Conservation (phyloP, 495 filamentous ascomycete species). For the Xylaria curta region DNA sequence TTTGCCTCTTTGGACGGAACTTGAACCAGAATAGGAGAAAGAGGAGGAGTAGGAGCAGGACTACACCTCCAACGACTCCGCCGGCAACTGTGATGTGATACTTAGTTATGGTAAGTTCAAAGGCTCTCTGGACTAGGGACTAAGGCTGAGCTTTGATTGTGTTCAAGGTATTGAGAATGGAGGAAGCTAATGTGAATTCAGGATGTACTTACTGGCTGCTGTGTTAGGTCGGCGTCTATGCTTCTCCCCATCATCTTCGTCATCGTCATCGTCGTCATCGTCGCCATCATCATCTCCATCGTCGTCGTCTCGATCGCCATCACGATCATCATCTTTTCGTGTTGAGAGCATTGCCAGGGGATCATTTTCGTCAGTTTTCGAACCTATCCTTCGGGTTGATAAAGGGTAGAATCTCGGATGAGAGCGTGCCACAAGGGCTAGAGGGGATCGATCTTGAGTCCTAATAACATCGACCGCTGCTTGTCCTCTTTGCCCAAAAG, state of each 20-base stretch:
- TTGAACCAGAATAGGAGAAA: conserved; percentile 21
- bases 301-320: not conserved
- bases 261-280: not conserved
- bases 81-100: conserved; percentile 18
- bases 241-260: not conserved
- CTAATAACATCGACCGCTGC: not conserved
- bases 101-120: not conserved
- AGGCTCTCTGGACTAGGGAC: not conserved
- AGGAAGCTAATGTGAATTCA: not conserved
- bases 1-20: conserved; percentile 11
- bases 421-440: not conserved
- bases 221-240: not conserved
- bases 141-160: not conserved
- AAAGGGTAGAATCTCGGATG: not conserved
- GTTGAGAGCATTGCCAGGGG: not conserved
- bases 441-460: not conserved
- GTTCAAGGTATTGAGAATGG: too few relatives aligned
- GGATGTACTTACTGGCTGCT: conserved; percentile 13
- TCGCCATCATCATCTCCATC: not conserved
- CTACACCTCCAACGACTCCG: conserved; percentile 19
- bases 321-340: not conserved
- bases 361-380: not conserved
- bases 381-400: not conserved
- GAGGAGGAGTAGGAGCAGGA: conserved; percentile 20
- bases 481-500: not conserved